Base-by-base conservation (phyloP, 352 stramenopile species). In the Phytopythium aichiense region DNA sequence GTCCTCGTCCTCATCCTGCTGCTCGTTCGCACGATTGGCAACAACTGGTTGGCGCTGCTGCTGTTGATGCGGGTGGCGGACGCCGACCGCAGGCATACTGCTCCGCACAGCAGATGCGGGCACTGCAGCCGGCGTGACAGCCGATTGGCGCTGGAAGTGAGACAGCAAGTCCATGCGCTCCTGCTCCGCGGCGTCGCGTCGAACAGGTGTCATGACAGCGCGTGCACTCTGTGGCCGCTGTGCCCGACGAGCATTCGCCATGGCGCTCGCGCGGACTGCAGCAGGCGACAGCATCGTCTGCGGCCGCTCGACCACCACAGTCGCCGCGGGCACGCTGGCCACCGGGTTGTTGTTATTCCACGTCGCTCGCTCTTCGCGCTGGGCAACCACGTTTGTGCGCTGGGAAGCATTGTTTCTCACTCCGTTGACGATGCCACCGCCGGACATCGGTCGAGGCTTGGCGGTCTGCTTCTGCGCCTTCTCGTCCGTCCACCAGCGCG, bases 401-500 rank as follows among this genome's bases (percentile, higher is more conserved):
- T 20, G 22, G 28, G 33, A 8, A 28, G 15, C 28, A 7, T 30
- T 38, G 11, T 49, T 58, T 38, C 40, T 35, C 0, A 61, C 49
- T 16, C 73, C 56, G 23, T 64, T 45, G 18, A 55, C 59, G 6
- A 52, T 33, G 46, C n/a, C 45, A 23, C 59, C 61, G 15, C 64
- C 52, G 0, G 52, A 57, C 9, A 66, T 30, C 6, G 65, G 69
- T 40, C 58, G 66, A 3, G 66, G 16, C 46, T 37, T 61, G n/a
- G 51, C 45, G 9, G 53, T 59, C 43, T 28, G 43, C 15, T 40
- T 20, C 33, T 46, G 50, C 18, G 69, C 16, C 31, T 56, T 61
- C 51, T 79, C 72, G 45, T 77, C 66, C 59, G 73, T 71, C 72
- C 74, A 81, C 72, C 74, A 77, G 22, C 74, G 69, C 6, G 69